Conservation (phyloP, 2,329 filamentous ascomycete species). For the Aspergillus fructus region DNA sequence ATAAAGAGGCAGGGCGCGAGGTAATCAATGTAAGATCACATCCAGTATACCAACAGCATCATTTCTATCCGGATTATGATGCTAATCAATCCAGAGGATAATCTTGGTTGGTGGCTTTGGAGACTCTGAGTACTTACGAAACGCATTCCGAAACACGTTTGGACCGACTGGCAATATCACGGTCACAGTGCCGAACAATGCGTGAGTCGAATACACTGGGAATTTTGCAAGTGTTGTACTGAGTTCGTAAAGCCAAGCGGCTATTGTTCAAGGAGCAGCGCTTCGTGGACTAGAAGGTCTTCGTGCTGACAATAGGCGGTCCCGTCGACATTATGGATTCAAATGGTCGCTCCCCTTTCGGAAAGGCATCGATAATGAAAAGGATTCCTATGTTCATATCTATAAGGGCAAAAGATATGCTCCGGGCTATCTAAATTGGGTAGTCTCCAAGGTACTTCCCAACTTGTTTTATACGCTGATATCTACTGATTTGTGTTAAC, state of each 20-base stretch:
- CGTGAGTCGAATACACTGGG: background rate
- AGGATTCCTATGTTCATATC: background rate
- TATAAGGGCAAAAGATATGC: background rate
- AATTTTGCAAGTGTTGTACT: no score
- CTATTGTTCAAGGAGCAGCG: constrained; percentile 11
- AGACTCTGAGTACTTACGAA: constrained; percentile 6
- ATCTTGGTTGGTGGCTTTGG: constrained; percentile 10
- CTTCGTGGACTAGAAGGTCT: constrained; percentile 9
- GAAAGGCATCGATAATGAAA: background rate
- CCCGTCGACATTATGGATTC: constrained; percentile 11
- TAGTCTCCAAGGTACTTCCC: background rate
- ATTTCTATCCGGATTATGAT: no score
- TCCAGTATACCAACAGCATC: background rate
- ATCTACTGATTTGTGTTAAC: background rate
- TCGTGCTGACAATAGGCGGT: background rate
- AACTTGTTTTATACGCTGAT: no score
- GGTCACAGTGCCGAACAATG: constrained; percentile 7
- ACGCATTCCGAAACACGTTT: background rate
- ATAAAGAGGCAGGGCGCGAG: background rate
- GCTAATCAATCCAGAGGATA: background rate
- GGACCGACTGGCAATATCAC: background rate
- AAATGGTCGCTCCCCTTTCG: background rate
- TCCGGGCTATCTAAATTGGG: background rate
- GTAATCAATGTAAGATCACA: background rate
- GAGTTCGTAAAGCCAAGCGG: constrained; percentile 1